phyloP scores from a whole-genome alignment of 768 basidiomycete species.

The Tylopilus sp. region DNA sequence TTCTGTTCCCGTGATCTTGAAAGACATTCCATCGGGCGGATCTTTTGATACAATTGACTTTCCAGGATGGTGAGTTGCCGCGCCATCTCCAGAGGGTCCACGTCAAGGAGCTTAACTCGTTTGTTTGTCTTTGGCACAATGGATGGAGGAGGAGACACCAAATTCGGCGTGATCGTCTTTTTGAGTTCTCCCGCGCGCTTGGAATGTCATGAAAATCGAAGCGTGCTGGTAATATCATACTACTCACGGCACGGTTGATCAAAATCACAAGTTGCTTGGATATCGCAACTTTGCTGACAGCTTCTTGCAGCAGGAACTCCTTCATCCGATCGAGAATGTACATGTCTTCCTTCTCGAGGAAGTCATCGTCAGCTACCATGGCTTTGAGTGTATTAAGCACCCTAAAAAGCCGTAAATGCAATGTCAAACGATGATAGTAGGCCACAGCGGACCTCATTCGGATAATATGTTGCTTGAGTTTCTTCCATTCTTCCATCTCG shows the following conservation, averaged over 20 bases:
- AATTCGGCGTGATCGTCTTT: constrained; percentile 52
- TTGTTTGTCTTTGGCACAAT: constrained; percentile 68
- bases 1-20: constrained; percentile 77
- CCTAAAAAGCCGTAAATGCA: constrained; percentile 27
- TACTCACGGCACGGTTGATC: constrained; percentile 77
- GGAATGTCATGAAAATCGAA: constrained; percentile 17
- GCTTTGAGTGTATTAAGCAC: constrained; percentile 89
- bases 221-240: not conserved
- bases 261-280: constrained; percentile 71
- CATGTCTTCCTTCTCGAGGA: constrained; percentile 83
- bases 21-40: constrained; percentile 87
- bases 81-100: constrained; percentile 87
- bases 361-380: constrained; percentile 81
- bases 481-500: constrained; percentile 77
- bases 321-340: constrained; percentile 80
- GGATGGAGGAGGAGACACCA: constrained; percentile 67
- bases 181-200: constrained; percentile 53
- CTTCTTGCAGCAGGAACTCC: constrained; percentile 67
- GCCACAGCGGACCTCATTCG: constrained; percentile 66
- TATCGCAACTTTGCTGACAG: constrained; percentile 60
- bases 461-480: constrained; percentile 82
- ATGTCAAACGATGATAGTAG: not conserved
- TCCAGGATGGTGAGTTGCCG: constrained; percentile 93
- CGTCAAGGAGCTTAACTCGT: constrained; percentile 78
- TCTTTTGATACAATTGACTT: constrained; percentile 79